Conservation (phyloP, 768 basidiomycete species). For the Dentipellis sp. region DNA sequence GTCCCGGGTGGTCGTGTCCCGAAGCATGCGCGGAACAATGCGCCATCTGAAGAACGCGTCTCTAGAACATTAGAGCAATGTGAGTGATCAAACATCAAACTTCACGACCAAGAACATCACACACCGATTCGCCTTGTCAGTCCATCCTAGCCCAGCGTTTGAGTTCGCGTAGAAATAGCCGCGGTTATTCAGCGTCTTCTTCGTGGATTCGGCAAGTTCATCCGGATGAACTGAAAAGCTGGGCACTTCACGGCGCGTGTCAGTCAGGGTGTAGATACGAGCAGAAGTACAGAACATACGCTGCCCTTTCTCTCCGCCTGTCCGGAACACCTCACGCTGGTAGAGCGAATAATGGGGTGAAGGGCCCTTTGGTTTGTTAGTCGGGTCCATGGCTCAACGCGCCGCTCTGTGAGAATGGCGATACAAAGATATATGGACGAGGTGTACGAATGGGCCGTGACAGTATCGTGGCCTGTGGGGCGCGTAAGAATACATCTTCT, state of each 20-base stretch:
- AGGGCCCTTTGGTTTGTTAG: slow-evolving; percentile 35
- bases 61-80: slow-evolving; percentile 12
- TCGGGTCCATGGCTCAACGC: slow-evolving; percentile 30
- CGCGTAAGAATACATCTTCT: no score
- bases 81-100: background rate
- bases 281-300: slow-evolving; percentile 18
- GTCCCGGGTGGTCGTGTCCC: slow-evolving; percentile 39
- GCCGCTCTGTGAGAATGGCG: background rate
- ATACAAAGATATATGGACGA: no score
- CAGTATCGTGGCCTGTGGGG: no score
- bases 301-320: slow-evolving; percentile 27
- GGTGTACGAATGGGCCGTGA: no score
- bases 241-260: slow-evolving; percentile 22
- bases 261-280: background rate
- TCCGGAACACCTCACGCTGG: slow-evolving; percentile 38
- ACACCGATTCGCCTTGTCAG: slow-evolving; percentile 39
- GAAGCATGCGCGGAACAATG: slow-evolving; percentile 48
- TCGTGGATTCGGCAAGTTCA: slow-evolving; percentile 30
- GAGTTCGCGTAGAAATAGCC: slow-evolving; percentile 44
- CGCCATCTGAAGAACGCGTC: slow-evolving; percentile 47
- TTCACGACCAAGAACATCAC: background rate
- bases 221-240: slow-evolving; percentile 35
- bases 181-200: slow-evolving; percentile 34
- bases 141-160: slow-evolving; percentile 44
- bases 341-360: slow-evolving; percentile 43